phyloP scores from a whole-genome alignment of 257 asterid genomes.

The Solanum sitiens region DNA sequence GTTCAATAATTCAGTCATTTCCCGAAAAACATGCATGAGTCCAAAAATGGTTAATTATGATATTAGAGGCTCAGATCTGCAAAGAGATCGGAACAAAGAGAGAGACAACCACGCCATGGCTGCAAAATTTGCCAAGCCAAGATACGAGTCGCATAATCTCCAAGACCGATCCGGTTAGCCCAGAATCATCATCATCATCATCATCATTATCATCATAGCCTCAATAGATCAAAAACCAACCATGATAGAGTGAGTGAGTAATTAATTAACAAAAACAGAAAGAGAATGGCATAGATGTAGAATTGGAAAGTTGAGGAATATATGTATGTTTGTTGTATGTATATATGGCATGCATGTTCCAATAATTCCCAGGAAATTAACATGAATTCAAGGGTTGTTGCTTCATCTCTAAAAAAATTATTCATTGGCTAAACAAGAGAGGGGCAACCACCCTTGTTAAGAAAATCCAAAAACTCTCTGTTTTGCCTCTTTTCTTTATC shows the following conservation, averaged over 20 bases:
- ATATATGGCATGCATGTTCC: neutral
- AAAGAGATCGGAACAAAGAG: neutral
- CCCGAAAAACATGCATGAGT: neutral
- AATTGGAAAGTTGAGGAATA: neutral
- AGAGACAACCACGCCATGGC: conserved; percentile 24
- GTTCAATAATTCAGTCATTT: neutral
- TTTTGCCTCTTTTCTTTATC: neutral
- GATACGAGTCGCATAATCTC: conserved; percentile 1
- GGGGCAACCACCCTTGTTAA: conserved; percentile 42
- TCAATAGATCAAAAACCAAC: neutral
- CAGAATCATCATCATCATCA: neutral
- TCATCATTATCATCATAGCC: conserved; percentile 6
- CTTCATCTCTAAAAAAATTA: neutral
- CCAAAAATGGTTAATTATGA: neutral
- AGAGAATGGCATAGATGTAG: neutral
- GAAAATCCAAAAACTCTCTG: neutral
- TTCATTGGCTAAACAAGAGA: conserved; percentile 19
- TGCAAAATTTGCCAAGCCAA: conserved; percentile 29
- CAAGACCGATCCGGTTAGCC: neutral
- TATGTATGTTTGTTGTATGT: neutral
- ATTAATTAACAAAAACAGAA: neutral
- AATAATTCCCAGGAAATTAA: neutral
- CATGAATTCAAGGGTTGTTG: neutral
- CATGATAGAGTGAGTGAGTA: neutral
- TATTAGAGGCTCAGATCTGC: conserved; percentile 23